Base-by-base conservation (phyloP, 768 basidiomycete species). In the Boletus pseudopeckii region DNA sequence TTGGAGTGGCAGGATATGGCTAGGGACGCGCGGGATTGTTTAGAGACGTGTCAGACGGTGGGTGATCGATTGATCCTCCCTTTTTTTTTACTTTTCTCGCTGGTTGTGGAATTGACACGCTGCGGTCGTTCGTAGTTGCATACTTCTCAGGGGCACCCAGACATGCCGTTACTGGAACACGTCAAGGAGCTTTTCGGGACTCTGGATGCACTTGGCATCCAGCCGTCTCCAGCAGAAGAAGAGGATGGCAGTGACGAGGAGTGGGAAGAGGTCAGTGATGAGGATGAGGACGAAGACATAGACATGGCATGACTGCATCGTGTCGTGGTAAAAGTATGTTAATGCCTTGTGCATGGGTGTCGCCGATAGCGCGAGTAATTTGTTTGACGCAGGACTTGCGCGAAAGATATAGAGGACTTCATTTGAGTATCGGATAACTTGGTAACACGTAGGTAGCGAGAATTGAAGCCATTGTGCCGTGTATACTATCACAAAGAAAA, bases 21-120 rank as follows among this genome's bases (percentile, higher is more conserved):
- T 7, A 81, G 79, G 51, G 90, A 94, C 64, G 75, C 90, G 0
- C 75, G 88, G 56, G 86, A 92, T 65, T 90, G 90, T 65, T 68
- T 96, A 53, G 86, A 92, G 56, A 91, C 89, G 8, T 93, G 91
- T 71, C 80, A 85, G 71, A 82, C 78, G 68, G 91, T 91, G 51
- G 55, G 83, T 73, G n/a, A 20, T 52, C 17, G 18, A 10, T 20
- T 20, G n/a, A 6, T 38, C n/a, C 13, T n/a, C 22, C 2, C 8
- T 7, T 18, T 10, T 10, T 24, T 3, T 24, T 24, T 24, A 24
- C 4, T 34, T n/a, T 15, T 11, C 38, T 40, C 15, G 34, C 22
- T 5, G 11, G 17, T 15, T 11, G 15, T 17, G 14, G 7, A 11
- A n/a, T 32, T 62, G 38, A 57, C 34, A 7, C 8, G 8, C 17